Percentiles rank a stretch among this genome's conserved stretches.
phyloP scores from a whole-genome alignment of 129 eudicot species.

The Calendula officinalis region DNA sequence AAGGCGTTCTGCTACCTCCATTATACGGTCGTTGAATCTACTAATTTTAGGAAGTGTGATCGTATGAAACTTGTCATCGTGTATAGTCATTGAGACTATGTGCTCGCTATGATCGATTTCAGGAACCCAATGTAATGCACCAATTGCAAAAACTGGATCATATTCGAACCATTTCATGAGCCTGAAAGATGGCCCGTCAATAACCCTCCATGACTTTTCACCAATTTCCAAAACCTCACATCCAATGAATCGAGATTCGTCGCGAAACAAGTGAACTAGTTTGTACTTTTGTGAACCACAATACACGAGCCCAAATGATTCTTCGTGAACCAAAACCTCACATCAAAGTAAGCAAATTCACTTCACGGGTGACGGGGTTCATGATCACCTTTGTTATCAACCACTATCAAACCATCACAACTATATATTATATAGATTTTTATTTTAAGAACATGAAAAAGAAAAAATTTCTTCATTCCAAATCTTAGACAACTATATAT shows the following conservation, averaged over 20 bases:
- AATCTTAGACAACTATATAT: no score
- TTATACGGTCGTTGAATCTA: constrained; percentile 38
- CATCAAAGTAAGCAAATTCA: constrained; percentile 37
- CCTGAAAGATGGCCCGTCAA: constrained; percentile 54
- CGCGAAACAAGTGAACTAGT: constrained; percentile 59
- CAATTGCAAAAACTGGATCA: constrained; percentile 40
- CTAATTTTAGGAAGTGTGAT: constrained; percentile 38
- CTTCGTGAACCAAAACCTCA: no score
- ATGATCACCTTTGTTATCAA: constrained; percentile 35
- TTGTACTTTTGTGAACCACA: constrained; percentile 28
- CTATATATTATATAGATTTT: background rate
- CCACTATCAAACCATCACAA: constrained; percentile 48
- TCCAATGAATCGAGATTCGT: constrained; percentile 35
- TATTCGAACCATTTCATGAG: constrained; percentile 39
- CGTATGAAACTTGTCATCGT: constrained; percentile 43
- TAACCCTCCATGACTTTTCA: constrained; percentile 38
- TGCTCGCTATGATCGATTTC: constrained; percentile 28
- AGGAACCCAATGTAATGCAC: constrained; percentile 59
- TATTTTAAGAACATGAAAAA: no score
- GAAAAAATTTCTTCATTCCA: no score
- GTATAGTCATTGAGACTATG: constrained; percentile 43
- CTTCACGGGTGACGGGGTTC: constrained; percentile 62
- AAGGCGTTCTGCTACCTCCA: constrained; percentile 39
- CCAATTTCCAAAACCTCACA: constrained; percentile 51
- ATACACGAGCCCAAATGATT: constrained; percentile 47